phyloP scores from a whole-genome alignment of 768 basidiomycete genomes.

The Collybiopsis luxurians region DNA sequence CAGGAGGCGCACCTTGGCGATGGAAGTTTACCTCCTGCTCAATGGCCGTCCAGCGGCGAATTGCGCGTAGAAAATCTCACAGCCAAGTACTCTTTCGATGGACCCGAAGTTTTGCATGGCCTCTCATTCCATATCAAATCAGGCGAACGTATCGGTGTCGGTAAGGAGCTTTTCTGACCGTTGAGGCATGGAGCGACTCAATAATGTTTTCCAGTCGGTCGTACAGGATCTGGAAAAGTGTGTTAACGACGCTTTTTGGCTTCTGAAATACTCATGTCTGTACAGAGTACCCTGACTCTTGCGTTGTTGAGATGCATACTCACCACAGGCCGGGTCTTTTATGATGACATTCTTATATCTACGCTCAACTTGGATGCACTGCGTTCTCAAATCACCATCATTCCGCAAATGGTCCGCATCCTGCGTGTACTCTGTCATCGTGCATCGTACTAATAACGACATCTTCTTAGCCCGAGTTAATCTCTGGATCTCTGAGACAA shows the following conservation, averaged over 20 bases:
- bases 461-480: slow-evolving; percentile 26
- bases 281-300: slow-evolving; percentile 42
- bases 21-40: slow-evolving; percentile 42
- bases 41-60: slow-evolving; percentile 49
- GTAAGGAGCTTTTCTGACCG: slow-evolving; percentile 7
- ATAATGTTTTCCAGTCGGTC: slow-evolving; percentile 36
- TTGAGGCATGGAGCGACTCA: background rate
- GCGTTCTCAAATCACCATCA: slow-evolving; percentile 45
- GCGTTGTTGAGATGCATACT: slow-evolving; percentile 48
- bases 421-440: background rate
- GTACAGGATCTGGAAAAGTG: slow-evolving; percentile 58
- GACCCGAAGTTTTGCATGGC: slow-evolving; percentile 42
- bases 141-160: slow-evolving; percentile 47
- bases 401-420: slow-evolving; percentile 22
- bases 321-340: slow-evolving; percentile 44
- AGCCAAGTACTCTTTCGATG: slow-evolving; percentile 37
- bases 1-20: slow-evolving; percentile 37
- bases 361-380: slow-evolving; percentile 45
- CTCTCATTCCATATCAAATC: slow-evolving; percentile 40
- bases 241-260: no score
- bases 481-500: slow-evolving; percentile 63
- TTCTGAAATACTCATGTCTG: background rate
- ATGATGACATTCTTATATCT: slow-evolving; percentile 39
- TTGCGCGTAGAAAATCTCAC: slow-evolving; percentile 41
- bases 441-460: background rate